phyloP scores from a whole-genome alignment of 2,329 filamentous ascomycete species.

The Aspergillus fumigatiaffinis region DNA sequence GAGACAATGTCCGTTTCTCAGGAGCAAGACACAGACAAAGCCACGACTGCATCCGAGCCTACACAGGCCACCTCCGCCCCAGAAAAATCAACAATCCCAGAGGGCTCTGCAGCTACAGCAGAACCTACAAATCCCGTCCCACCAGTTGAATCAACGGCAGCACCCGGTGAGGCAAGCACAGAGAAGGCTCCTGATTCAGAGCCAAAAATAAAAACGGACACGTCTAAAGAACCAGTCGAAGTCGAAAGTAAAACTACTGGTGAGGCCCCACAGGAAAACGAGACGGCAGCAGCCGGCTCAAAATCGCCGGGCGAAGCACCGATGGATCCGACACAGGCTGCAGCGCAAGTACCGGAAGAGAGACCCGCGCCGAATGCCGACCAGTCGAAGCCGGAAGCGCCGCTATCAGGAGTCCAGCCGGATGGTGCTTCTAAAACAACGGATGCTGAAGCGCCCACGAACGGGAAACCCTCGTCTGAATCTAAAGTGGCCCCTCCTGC shows the following conservation, averaged over 20 bases:
- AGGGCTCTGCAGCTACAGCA: background rate
- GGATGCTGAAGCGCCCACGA: conserved; percentile 2
- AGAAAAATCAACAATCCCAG: background rate
- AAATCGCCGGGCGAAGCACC: background rate
- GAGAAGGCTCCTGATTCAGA: background rate
- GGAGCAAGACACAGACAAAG: background rate
- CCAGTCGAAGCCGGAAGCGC: background rate
- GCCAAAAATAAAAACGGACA: background rate
- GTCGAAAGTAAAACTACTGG: background rate
- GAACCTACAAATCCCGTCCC: background rate
- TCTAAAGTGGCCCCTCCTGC: background rate
- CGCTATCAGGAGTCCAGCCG: background rate
- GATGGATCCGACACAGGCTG: background rate
- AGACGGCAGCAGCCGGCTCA: background rate
- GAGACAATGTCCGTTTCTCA: background rate
- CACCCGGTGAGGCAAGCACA: background rate
- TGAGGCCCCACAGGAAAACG: background rate
- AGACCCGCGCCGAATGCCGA: conserved; percentile 1
- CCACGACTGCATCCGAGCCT: conserved; percentile 1
- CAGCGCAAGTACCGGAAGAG: background rate
- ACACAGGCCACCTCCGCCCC: background rate
- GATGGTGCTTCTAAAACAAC: conserved; percentile 6
- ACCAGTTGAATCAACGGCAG: conserved; percentile 1
- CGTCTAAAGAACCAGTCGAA: background rate
- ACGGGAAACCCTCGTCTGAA: background rate